phyloP scores from a whole-genome alignment of 352 stramenopile genomes.

The Phytophthora lateralis region DNA sequence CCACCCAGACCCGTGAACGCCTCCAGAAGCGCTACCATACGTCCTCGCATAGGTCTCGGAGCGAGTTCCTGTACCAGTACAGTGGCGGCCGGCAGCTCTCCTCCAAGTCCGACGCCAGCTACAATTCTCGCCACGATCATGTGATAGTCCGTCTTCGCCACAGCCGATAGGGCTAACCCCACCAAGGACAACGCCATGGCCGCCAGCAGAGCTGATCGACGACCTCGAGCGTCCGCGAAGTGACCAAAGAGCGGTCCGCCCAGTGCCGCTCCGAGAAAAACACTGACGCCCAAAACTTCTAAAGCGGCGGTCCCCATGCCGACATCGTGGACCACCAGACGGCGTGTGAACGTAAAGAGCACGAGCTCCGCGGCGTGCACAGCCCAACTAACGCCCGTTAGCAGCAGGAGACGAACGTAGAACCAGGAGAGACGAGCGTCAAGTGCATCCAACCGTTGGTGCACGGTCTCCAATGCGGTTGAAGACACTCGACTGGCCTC shows the following conservation, averaged over 20 bases:
- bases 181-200: constrained; percentile 37
- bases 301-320: constrained; percentile 30
- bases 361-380: constrained; percentile 44
- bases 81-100: constrained; percentile 39
- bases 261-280: constrained; percentile 30
- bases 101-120: constrained; percentile 40
- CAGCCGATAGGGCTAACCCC: constrained; percentile 29
- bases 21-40: constrained; percentile 39
- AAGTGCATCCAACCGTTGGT: constrained; percentile 26
- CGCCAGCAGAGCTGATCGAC: constrained; percentile 28
- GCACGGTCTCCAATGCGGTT: constrained; percentile 5
- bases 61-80: constrained; percentile 42
- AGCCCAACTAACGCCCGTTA: constrained; percentile 42
- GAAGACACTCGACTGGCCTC: constrained; percentile 2
- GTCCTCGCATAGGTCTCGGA: constrained; percentile 29
- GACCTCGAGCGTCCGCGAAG: constrained; percentile 32
- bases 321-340: constrained; percentile 27
- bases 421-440: constrained; percentile 30
- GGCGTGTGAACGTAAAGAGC: constrained; percentile 42
- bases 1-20: constrained; percentile 39
- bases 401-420: constrained; percentile 39
- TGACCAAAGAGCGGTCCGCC: constrained; percentile 34
- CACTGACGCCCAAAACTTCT: constrained; percentile 29
- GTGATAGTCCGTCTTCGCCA: constrained; percentile 31
- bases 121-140: constrained; percentile 38